Evolutionary conservation across 164 flowering plant species (phyloP).

Genomic region (Piper betle): DNA sequence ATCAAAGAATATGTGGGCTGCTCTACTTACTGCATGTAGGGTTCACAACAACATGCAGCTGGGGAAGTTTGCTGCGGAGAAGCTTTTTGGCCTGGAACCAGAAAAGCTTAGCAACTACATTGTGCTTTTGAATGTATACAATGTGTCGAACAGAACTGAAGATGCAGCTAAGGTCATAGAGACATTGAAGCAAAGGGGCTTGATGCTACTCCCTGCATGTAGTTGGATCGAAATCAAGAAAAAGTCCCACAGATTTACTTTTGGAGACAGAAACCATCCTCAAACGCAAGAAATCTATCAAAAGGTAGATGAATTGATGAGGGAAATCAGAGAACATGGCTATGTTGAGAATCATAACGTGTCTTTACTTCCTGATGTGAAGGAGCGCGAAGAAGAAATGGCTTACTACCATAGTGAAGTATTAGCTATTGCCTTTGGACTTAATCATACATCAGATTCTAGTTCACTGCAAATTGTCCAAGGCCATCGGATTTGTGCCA

Average conservation of each 20-base stretch:
- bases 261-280: conserved; percentile 45
- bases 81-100: conserved; percentile 59
- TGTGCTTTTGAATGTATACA: conserved; percentile 65
- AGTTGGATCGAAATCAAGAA: conserved; percentile 74
- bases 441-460: conserved; percentile 36
- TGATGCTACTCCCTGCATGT: conserved; percentile 52
- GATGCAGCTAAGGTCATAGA: conserved; percentile 54
- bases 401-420: conserved; percentile 56
- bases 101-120: conserved; percentile 62
- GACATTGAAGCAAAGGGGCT: conserved; percentile 46
- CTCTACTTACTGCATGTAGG: conserved; percentile 70
- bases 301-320: conserved; percentile 39
- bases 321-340: conserved; percentile 42
- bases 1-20: conserved; percentile 81
- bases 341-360: conserved; percentile 26
- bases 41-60: conserved; percentile 57
- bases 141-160: conserved; percentile 34
- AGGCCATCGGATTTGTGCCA: conserved; percentile 58
- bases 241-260: conserved; percentile 32
- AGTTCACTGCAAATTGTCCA: conserved; percentile 58
- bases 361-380: conserved; percentile 73
- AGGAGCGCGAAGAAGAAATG: conserved; percentile 37
- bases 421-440: conserved; percentile 64
- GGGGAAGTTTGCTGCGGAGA: conserved; percentile 79
- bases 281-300: conserved; percentile 38